Evolutionary conservation across 805 yeast genomes (phyloP), one percentile per base, ranked within the genome.

Genomic region (Blastobotrys robertii): DNA sequence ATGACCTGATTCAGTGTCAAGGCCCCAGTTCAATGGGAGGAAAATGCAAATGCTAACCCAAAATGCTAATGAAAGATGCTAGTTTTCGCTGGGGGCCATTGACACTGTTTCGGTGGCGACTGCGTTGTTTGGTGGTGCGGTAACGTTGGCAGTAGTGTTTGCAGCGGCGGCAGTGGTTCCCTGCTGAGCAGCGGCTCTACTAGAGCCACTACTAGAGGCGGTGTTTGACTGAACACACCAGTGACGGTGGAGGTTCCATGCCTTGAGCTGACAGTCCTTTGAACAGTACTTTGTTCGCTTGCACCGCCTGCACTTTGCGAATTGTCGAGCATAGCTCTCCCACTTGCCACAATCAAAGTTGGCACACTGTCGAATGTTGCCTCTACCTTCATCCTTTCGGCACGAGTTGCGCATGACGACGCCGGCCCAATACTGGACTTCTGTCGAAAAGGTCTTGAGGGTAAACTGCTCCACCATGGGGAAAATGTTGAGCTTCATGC

Each of bases 331-430:
- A 48, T 66, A 78, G 38, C 74, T 76, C 62, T 90, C 98, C 97
- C 97, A 90, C 57, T 74, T 79, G 8, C 97, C 97, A 65, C 98
- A 90, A 22, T 78, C 82, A 52, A 87, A 83, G 59, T 81, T 81
- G 1, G 97, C 96, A 63, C 98, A 90, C 64, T 92, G 97, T 42
- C 97, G 73, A 28, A 90, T 82, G 1, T 97, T 96, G 12, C 90
- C 90, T 45, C 81, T 73, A 35, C 72, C 61, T 57, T 88, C 97
- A 59, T 90, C 92, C 55, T 88, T 79, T 44, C 97, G 74, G 59
- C 96, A 90, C 1, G 95, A 87, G 61, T 92, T 92, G 43, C 97
- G 72, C 88, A 92, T 92, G 33, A 88, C 86, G n/a, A 90, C 95
- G 3, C 95, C 92, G 2, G 97, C 85, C 98, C 98, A 90, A 62